Base-by-base conservation (phyloP, 2,329 filamentous ascomycete species). In the Zopfia rhizophila region DNA sequence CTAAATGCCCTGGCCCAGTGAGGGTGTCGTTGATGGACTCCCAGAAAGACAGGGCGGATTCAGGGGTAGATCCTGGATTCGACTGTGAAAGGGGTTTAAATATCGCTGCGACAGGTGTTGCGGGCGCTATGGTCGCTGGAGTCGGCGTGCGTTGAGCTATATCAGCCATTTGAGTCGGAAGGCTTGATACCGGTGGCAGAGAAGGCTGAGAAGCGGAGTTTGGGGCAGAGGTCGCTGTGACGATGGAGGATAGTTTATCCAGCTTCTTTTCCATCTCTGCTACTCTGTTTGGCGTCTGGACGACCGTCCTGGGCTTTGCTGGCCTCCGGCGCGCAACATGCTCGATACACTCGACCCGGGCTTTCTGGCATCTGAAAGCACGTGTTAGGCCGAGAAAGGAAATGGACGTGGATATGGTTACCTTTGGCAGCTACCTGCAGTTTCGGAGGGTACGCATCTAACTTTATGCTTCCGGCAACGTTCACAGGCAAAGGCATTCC, bases 401-500 rank as follows among this genome's bases (percentile, higher is more conserved):
- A 45, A 42, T 32, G 35, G 12, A 37, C 13, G 21, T 21, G 8
- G 30, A 27, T 30, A 43, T 43, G 55, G 60, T 43, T 61, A 69
- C 67, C 67, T 64, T 52, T 69, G 66, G 47, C 67, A 70, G 35
- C 66, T 55, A 25, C 53, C 53, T 31, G 63, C 47, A 18, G 60
- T 59, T 12, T 67, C 66, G 10, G 66, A 69, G 27, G 65, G 65
- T 27, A 69, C 66, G 35, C 67, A 70, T 32, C 66, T 55, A 21
- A 70, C 67, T 44, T 70, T 70, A 59, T 70, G 67, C 46, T 69
- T 68, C 30, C 67, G 58, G 45, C 67, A 70, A 22, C 67, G 53
- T 43, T 69, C 67, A 44, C 67, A 70, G 31, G 67, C 67, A 59
- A 69, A 69, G 3, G 67, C 66, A 44, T 70, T 70, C 31, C 67